phyloP scores from a whole-genome alignment of 1,284 basidiomycete species.

The Sphaerobolus stellatus region DNA sequence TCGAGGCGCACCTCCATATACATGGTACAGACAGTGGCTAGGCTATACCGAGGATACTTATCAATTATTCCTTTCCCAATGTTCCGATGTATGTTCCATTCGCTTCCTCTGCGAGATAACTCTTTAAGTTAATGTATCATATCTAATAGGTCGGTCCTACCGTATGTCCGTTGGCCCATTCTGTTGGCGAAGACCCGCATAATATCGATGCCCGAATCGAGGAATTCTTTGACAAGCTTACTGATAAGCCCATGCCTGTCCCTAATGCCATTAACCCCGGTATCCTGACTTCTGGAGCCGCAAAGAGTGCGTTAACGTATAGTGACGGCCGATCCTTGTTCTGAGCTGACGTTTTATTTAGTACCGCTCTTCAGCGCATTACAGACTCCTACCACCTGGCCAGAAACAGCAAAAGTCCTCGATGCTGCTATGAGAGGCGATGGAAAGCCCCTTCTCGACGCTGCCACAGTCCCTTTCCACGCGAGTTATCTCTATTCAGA shows the following conservation, averaged over 20 bases:
- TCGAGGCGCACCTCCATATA: conserved; percentile 33
- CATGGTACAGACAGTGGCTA: conserved; percentile 35
- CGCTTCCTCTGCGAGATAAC: not conserved
- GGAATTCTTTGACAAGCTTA: conserved; percentile 33
- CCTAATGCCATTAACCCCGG: conserved; percentile 30
- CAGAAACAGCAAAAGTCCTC: conserved; percentile 14
- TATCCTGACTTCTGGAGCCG: conserved; percentile 35
- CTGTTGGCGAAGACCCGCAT: conserved; percentile 24
- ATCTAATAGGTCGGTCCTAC: conserved; percentile 32
- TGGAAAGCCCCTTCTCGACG: conserved; percentile 20
- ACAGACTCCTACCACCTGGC: conserved; percentile 23
- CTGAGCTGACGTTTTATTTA: conserved; percentile 2
- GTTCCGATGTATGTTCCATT: conserved; percentile 27
- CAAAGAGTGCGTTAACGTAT: conserved; percentile 23
- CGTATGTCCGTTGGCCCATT: conserved; percentile 29
- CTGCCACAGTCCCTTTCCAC: not conserved
- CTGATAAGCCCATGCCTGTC: conserved; percentile 30
- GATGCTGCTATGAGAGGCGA: conserved; percentile 27
- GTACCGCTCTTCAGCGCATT: conserved; percentile 22
- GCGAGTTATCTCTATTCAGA: not conserved
- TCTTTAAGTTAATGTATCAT: not conserved
- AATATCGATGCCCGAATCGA: conserved; percentile 34
- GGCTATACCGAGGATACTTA: conserved; percentile 32
- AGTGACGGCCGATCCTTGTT: not conserved
- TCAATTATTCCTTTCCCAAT: conserved; percentile 33